Percentiles rank a stretch among this genome's conserved stretches.
Evolutionary conservation across 768 basidiomycete species (phyloP).

Genomic region (Lactifluus pinguis): DNA sequence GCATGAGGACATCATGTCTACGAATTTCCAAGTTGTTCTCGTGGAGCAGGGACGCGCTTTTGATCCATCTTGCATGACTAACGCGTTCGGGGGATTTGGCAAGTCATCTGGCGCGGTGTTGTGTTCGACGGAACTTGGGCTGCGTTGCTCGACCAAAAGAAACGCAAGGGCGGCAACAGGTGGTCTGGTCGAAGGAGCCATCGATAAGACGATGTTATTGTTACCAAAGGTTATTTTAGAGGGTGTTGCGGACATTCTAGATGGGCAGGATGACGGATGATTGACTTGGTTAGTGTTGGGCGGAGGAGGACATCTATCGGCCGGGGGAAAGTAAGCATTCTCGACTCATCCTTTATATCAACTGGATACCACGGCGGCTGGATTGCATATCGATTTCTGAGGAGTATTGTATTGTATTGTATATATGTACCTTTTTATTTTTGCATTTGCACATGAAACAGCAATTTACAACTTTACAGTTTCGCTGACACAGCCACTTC

Average conservation of each 20-base stretch:
- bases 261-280: not conserved
- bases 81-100: constrained; percentile 55
- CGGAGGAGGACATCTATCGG: not conserved
- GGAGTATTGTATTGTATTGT: not conserved
- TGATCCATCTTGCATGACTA: constrained; percentile 43
- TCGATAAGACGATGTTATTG: constrained; percentile 53
- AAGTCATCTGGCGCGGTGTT: constrained; percentile 37
- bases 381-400: constrained; percentile 1
- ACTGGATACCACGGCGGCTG: not conserved
- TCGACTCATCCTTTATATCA: not conserved
- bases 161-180: constrained; percentile 21
- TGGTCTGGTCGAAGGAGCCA: constrained; percentile 31
- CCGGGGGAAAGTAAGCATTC: not conserved
- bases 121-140: constrained; percentile 63
- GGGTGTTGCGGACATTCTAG: constrained; percentile 47
- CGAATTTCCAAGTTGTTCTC: constrained; percentile 61
- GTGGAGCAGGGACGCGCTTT: constrained; percentile 46
- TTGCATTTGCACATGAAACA: not conserved
- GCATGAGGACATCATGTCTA: constrained; percentile 69
- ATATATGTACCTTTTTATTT: not conserved
- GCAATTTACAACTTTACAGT: too few relatives aligned
- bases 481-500: not conserved
- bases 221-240: constrained; percentile 72
- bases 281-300: not conserved
- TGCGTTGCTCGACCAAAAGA: constrained; percentile 53